Percentiles rank a stretch among this genome's conserved stretches.
phyloP scores from a whole-genome alignment of 1,284 basidiomycete species.

The Moniliella sp. region DNA sequence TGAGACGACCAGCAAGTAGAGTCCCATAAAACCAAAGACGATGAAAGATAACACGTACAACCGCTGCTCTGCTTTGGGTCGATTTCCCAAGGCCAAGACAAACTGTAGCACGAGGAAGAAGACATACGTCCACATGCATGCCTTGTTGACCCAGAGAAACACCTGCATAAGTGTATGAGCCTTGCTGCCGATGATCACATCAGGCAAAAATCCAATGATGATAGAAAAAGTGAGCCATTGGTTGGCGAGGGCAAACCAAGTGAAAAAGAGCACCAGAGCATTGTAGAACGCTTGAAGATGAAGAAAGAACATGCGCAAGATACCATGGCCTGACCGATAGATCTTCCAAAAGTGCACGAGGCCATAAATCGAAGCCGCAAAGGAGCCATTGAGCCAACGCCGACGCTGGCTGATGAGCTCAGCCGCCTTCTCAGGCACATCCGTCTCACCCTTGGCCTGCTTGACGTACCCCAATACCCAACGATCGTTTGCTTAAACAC shows the following conservation, averaged over 20 bases:
- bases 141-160: constrained; percentile 51
- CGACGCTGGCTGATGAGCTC: constrained; percentile 62
- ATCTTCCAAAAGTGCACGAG: constrained; percentile 63
- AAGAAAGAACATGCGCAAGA: constrained; percentile 62
- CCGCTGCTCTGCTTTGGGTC: constrained; percentile 69
- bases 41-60: constrained; percentile 63
- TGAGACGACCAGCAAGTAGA: constrained; percentile 23
- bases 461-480: constrained; percentile 66
- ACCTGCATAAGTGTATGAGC: constrained; percentile 48
- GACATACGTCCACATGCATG: constrained; percentile 66
- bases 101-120: constrained; percentile 72
- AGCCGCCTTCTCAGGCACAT: constrained; percentile 57
- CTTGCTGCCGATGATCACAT: constrained; percentile 47
- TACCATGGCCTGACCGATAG: constrained; percentile 70
- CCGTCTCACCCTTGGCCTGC: constrained; percentile 70
- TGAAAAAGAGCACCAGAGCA: constrained; percentile 42
- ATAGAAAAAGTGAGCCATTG: constrained; percentile 88
- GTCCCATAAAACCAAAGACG: constrained; percentile 36
- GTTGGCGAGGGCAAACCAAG: constrained; percentile 58
- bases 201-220: constrained; percentile 68
- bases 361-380: constrained; percentile 66
- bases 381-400: constrained; percentile 61
- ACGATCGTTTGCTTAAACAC: constrained; percentile 73
- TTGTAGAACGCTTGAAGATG: constrained; percentile 42
- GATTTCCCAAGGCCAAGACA: constrained; percentile 67